phyloP scores from a whole-genome alignment of 139 green algal species.

The Chlorella vulgaris region DNA sequence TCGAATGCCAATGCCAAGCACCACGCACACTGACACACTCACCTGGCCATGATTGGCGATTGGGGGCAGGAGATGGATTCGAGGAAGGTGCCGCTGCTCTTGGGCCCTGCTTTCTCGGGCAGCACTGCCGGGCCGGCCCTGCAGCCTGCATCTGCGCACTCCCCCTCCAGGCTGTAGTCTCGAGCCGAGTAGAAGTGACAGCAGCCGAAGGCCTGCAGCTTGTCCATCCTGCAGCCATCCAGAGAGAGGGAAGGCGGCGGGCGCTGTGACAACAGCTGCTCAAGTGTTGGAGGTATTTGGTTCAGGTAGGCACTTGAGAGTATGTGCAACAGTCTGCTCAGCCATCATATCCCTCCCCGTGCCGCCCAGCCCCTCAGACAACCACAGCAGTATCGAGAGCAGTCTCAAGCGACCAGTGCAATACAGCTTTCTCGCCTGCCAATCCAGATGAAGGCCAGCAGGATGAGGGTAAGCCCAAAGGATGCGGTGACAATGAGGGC shows the following conservation, averaged over 20 bases:
- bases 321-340: too few species aligned
- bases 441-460: constrained; percentile 1
- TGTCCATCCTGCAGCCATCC: constrained; percentile 11
- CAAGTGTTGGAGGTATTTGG: too few species aligned
- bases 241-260: not conserved
- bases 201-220: not conserved
- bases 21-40: not conserved
- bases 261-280: too few species aligned
- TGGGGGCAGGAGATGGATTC: not conserved
- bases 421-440: constrained; percentile 4
- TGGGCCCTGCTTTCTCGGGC: not conserved
- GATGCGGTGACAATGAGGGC: constrained; percentile 13
- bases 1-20: not conserved
- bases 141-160: not conserved
- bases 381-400: too few species aligned
- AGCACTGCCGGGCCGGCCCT: not conserved
- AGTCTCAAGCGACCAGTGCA: too few species aligned
- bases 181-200: constrained; percentile 20
- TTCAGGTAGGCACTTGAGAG: too few species aligned
- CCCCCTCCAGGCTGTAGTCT: constrained; percentile 14
- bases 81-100: not conserved
- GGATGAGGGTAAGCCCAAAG: constrained; percentile 1
- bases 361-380: too few species aligned
- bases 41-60: constrained; percentile 19
- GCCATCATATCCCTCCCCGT: too few species aligned